Evolutionary conservation across 1,284 basidiomycete species (phyloP), one percentile per base, ranked within the genome.

Genomic region (Exobasidium cylindrosporum): DNA sequence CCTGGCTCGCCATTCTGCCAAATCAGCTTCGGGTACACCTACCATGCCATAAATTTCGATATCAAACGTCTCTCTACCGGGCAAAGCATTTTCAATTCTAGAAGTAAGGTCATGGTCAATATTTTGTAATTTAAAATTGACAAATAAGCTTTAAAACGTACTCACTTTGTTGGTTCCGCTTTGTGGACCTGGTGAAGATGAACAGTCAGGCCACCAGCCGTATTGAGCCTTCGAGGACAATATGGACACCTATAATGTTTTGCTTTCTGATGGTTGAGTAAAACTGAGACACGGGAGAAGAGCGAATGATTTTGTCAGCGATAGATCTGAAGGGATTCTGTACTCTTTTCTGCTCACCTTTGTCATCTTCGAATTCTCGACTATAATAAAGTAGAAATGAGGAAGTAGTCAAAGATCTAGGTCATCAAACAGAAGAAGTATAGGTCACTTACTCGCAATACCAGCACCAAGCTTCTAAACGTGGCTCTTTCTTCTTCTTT

Each of bases 31-130:
- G 4, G 94, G 94, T 60, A 97, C 92, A 63, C 95, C 95, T 79
- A 95, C 94, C 96, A 99, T 98, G 28, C 96, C 95, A 76, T 97
- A 98, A 62, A 99, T 98, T 81, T 99, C 96, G 57, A 98, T 89
- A 80, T 97, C 95, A 77, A 97, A 97, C 1, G 94, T 92, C 82
- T 97, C 95, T 45, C 96, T 87, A 7, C 93, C 95, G 1, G 94
- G 93, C 0, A 98, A 83, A 0, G 95, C 94, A 80, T 97, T 98
- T 62, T 97, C 94, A 32, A 98, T 91, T 29, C 92, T 91, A 54
- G 54, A 2, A 54, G 58, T 62, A 61, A 56, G 68, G 26, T 31
- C 17, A 17, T 24, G 31, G 49, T 50, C 7, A 40, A 40, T 40
- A 17, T 17, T 17, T 10, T 10, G 17, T 17, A 13, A 26, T 14